A percentile compares a stretch with the other conserved stretches of the same genome.
Conservation (phyloP, 2,329 filamentous ascomycete genomes). For the Amesomyces nigricolor region DNA sequence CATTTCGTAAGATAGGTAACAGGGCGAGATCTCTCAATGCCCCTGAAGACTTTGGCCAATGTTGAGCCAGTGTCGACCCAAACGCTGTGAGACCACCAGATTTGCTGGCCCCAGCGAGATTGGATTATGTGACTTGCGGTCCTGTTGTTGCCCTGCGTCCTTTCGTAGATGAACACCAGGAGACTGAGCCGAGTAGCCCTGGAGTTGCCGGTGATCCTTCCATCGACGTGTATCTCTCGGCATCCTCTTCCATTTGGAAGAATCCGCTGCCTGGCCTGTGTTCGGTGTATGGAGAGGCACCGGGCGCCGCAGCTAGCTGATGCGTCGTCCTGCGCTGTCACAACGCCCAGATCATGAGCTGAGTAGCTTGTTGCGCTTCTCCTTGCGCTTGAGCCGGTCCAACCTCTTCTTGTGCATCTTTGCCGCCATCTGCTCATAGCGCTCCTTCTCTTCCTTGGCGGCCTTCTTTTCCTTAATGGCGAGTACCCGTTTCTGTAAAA, state of each 20-base stretch:
- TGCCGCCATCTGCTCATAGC: conserved; percentile 89
- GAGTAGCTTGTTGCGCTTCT: conserved; percentile 88
- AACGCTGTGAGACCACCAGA: no score
- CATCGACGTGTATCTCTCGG: not conserved
- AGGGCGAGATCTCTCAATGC: no score
- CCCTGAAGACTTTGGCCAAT: no score
- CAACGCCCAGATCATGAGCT: conserved; percentile 49
- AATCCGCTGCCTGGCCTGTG: not conserved
- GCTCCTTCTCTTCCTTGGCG: conserved; percentile 86
- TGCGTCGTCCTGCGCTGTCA: not conserved
- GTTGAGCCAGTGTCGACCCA: no score
- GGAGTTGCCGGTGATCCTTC: no score
- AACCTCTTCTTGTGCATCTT: conserved; percentile 98
- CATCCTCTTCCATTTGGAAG: not conserved
- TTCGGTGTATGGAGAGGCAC: not conserved
- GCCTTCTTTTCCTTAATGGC: conserved; percentile 78
- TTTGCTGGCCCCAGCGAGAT: no score
- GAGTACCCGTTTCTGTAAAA: conserved; percentile 62
- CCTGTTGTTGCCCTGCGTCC: no score
- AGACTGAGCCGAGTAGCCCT: no score
- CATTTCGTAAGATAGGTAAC: no score
- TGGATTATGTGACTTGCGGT: no score
- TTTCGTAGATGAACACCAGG: no score
- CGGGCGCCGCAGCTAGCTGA: not conserved
- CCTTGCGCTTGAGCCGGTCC: conserved; percentile 85